These are phyloP conservation scores for Rhizophagus clarus DNA, from an alignment of 192 early-diverging fungal species.

Conservation along the genomic window DNA sequence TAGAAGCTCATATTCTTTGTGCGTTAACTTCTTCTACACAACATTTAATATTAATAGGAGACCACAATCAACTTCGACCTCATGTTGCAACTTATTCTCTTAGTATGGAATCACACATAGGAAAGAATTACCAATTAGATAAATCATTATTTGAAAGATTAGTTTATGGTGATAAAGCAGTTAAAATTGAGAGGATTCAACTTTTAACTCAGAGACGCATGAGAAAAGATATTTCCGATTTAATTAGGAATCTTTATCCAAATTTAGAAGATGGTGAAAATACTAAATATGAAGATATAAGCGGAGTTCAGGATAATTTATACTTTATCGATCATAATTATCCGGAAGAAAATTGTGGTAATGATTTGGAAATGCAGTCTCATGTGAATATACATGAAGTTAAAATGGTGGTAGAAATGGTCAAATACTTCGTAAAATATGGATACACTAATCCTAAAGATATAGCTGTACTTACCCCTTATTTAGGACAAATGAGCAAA, in stretches of 20 bases:
- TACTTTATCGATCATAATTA: constrained; percentile 39
- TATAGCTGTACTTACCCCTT: constrained; percentile 48
- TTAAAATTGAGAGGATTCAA: too few species aligned
- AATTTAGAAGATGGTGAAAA: constrained; percentile 37
- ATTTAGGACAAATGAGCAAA: constrained; percentile 40
- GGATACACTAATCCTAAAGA: constrained; percentile 48
- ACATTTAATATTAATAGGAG: constrained; percentile 60
- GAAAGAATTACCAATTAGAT: constrained; percentile 25
- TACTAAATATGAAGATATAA: constrained; percentile 40
- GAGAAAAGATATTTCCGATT: too few species aligned
- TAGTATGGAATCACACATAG: constrained; percentile 40
- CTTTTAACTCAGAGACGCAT: too few species aligned
- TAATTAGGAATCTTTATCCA: too few species aligned
- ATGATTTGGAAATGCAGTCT: constrained; percentile 46
- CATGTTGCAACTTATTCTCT: not conserved
- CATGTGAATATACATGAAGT: constrained; percentile 52
- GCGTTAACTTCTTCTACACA: constrained; percentile 42
- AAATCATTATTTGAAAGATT: not conserved
- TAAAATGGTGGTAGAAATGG: constrained; percentile 38
- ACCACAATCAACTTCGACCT: constrained; percentile 9
- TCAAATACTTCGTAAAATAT: constrained; percentile 48
- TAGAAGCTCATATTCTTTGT: constrained; percentile 53
- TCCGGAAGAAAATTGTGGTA: constrained; percentile 39
- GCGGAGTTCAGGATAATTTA: constrained; percentile 38
- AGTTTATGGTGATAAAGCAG: not conserved